Base-by-base conservation (phyloP, 2,329 filamentous ascomycete genomes). In the Neonectria faginata region DNA sequence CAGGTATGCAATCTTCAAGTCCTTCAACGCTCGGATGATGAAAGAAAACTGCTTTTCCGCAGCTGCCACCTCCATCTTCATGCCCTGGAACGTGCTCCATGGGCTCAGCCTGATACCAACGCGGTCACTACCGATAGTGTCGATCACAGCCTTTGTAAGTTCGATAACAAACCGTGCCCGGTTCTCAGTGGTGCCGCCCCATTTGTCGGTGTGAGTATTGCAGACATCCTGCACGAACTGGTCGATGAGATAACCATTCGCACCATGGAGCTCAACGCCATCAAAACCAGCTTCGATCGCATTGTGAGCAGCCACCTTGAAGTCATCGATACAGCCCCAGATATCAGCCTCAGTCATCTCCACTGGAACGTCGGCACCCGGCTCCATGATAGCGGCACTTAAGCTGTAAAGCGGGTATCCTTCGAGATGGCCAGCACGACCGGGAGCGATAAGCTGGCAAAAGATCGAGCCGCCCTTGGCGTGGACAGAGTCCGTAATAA, bases 271-370 rank as follows among this genome's bases (percentile, higher is more conserved):
- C 67, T 93, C 91, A 55, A 93, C 86, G 3, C 87, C 88, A 72
- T 94, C 91, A 45, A 90, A 89, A 0, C 91, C 91, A 3, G 86
- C 87, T 1, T 83, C 81, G 1, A 92, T 76, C 0, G 90, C 85
- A 22, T 86, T 64, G 16, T 25, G 36, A 5, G 61, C 61, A 9
- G 55, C 54, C 16, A 20, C 20, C 16, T 25, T 41, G 20, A 55
- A 64, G 11, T 64, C 61, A 10, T 41, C 31, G 22, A 64, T 60
- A 27, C 18, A 47, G 2, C 22, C 16, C 36, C 18, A 27, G 44
- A 64, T 64, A 2, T 64, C 61, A 2, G 29, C n/a, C n/a, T 55
- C 58, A 5, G 58, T 48, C 45, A 48, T 27, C 45, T 48, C 45
- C 12, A 14, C 11, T 9, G 45, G 45, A n/a, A n/a, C 18, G 5